Evolutionary conservation across 441 rosid genomes (phyloP).

Genomic region (Erysimum cheiri): DNA sequence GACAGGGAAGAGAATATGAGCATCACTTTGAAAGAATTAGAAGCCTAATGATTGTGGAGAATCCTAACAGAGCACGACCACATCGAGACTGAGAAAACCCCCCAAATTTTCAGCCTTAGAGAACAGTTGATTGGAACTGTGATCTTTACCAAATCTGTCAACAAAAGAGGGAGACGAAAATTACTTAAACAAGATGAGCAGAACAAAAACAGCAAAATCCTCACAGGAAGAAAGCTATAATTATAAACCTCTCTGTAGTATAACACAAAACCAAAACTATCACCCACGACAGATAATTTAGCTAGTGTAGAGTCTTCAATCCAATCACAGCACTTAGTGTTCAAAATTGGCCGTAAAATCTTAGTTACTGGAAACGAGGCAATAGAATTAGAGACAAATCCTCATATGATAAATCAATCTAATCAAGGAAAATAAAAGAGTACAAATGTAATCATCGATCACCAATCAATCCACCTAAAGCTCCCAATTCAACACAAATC

Average conservation of each 20-base stretch:
- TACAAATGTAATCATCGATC: neutral
- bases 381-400: neutral
- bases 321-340: neutral
- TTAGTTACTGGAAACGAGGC: neutral
- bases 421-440: constrained; percentile 14
- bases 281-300: neutral
- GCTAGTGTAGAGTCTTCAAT: neutral
- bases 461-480: neutral
- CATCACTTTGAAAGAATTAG: constrained; percentile 50
- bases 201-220: constrained; percentile 1
- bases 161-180: neutral
- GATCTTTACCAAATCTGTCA: neutral
- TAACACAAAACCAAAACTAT: constrained; percentile 7
- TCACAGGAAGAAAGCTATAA: no score
- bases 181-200: neutral
- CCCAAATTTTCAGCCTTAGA: constrained; percentile 3
- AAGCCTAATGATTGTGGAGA: constrained; percentile 24
- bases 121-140: neutral
- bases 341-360: neutral
- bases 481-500: neutral
- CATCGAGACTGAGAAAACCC: constrained; percentile 34
- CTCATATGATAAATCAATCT: neutral
- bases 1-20: constrained; percentile 48
- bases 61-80: constrained; percentile 25
- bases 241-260: neutral